Percentiles rank a stretch among this genome's conserved stretches.
Conservation (phyloP, 441 rosid species). For the Erodium texanum region DNA sequence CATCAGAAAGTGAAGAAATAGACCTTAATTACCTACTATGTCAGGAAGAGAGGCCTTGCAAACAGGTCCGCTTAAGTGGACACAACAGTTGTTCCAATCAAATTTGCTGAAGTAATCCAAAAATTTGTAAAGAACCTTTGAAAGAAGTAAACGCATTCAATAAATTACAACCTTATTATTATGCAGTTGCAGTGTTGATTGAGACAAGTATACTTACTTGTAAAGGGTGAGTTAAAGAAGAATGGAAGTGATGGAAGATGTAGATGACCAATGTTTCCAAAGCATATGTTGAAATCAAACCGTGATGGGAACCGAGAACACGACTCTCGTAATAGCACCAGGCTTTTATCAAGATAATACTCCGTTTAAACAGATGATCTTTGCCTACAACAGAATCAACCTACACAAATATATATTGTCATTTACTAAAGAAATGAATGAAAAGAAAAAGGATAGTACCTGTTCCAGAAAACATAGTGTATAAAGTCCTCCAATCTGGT, state of each 20-base stretch:
- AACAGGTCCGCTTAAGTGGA: slow-evolving; percentile 75
- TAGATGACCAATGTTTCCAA: slow-evolving; percentile 82
- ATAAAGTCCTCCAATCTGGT: slow-evolving; percentile 81
- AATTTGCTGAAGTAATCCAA: slow-evolving; percentile 89
- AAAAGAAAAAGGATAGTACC: slow-evolving; percentile 34
- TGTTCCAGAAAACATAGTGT: slow-evolving; percentile 85
- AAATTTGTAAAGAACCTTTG: slow-evolving; percentile 75
- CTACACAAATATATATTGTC: too few relatives aligned
- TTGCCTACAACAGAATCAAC: slow-evolving; percentile 63
- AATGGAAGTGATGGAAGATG: slow-evolving; percentile 69
- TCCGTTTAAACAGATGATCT: slow-evolving; percentile 79
- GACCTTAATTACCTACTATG: too few relatives aligned
- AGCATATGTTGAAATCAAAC: slow-evolving; percentile 81
- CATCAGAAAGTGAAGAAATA: too few relatives aligned
- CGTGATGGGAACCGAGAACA: slow-evolving; percentile 91
- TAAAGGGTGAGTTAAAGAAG: too few relatives aligned
- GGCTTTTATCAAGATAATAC: slow-evolving; percentile 73
- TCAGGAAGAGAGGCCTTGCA: slow-evolving; percentile 60
- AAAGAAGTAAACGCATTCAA: too few relatives aligned
- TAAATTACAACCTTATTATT: too few relatives aligned
- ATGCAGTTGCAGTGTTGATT: too few relatives aligned
- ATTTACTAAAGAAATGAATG: too few relatives aligned
- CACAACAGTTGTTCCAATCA: slow-evolving; percentile 85
- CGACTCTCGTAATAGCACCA: slow-evolving; percentile 97
- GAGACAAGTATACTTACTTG: too few relatives aligned